Evolutionary conservation across 495 filamentous ascomycete genomes (phyloP), one percentile per base, ranked within the genome.

Genomic region (Penicillium coffeae): DNA sequence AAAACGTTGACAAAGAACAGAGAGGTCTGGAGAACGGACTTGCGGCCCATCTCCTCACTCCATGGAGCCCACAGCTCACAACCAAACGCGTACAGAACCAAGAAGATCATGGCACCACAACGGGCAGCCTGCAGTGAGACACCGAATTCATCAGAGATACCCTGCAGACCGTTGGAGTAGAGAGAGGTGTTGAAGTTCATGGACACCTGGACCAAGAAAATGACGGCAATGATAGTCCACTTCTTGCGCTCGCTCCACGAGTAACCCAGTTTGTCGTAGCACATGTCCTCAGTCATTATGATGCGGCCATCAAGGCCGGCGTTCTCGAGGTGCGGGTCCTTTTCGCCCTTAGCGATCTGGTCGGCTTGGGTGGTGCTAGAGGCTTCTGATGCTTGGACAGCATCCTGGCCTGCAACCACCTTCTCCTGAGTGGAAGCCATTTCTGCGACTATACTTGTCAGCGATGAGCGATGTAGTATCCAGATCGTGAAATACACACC

Each of bases 101-200:
- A 71, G 69, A 89, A 91, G 43, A 88, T 76, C 53, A 80, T 80
- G 21, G 85, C 81, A 27, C 86, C 86, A 18, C 77, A 64, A 21
- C 86, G 76, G 3, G 84, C 86, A 0, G 76, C 77, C 59, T 88
- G 83, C 33, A 70, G 66, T 54, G 78, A 83, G 48, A 90, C 79
- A 15, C 69, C 39, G 60, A 86, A 90, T 32, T 85, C 64, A 35
- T 80, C 65, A 2, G 78, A 70, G 45, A 91, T 79, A 8, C 79
- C 79, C 0, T 50, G 51, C 9, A 89, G 63, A n/a, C 77, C 86
- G 54, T 87, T 87, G 32, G 81, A 75, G 64, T 88, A 90, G 6
- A 88, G 74, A 25, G 79, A 81, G 13, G 83, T 85, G 72, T 90
- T 90, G 74, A 90, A 87, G 72, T 91, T 91, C 87, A 91, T 91